These are phyloP conservation scores for Pseudofabraea citricarpa DNA, from an alignment of 2,329 filamentous ascomycete genomes.

Conservation along the genomic window DNA sequence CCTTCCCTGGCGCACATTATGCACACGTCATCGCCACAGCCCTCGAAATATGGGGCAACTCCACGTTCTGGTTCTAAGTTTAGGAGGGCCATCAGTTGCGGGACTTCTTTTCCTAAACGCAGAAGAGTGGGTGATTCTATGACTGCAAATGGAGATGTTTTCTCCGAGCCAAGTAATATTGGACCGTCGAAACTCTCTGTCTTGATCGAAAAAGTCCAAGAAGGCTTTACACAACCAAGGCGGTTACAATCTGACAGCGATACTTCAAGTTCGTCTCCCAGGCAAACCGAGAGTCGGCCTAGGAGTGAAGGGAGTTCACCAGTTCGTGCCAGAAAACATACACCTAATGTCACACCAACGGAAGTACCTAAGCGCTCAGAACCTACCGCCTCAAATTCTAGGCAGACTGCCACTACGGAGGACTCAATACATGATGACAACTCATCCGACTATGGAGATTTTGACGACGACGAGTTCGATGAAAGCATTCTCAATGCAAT, in stretches of 20 bases:
- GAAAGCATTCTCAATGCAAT: conserved; percentile 44
- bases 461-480: conserved; percentile 49
- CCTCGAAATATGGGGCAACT: conserved; percentile 37
- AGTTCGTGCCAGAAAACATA: not conserved
- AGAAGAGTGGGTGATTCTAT: conserved; percentile 40
- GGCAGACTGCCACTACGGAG: too few species aligned
- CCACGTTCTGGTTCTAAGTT: conserved; percentile 43
- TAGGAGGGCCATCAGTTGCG: conserved; percentile 64
- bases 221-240: conserved; percentile 35
- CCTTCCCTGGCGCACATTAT: conserved; percentile 60
- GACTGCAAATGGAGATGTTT: conserved; percentile 35
- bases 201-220: conserved; percentile 62
- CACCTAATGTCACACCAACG: not conserved
- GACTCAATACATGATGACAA: too few species aligned
- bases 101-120: conserved; percentile 67
- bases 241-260: conserved; percentile 3
- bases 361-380: too few species aligned
- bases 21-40: conserved; percentile 66
- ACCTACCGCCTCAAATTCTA: too few species aligned
- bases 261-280: conserved; percentile 38
- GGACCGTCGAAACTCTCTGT: conserved; percentile 52
- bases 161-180: conserved; percentile 34
- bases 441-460: conserved; percentile 29
- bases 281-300: conserved; percentile 19
- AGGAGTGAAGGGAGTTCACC: conserved; percentile 3